Evolutionary conservation across 805 yeast genomes (phyloP), one percentile per base, ranked within the genome.

Genomic region (Candida mattraensis): DNA sequence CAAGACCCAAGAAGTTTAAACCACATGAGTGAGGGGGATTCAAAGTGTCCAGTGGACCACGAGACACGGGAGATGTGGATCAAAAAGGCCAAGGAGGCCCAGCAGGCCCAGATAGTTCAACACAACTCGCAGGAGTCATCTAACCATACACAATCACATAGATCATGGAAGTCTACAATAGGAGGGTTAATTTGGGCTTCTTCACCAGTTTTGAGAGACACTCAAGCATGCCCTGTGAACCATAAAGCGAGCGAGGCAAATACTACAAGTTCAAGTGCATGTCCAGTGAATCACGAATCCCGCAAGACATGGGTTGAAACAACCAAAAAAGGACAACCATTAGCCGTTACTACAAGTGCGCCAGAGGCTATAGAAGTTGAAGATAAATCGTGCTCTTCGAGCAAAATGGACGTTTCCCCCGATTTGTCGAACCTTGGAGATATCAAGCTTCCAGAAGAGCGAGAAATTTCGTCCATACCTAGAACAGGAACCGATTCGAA

Each of bases 381-480:
- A 16, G 42, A 44, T 37, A 37, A 34, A 21, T 34, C 46, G 15
- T 77, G 81, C 47, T 67, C 76, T 3, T 76, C 83, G 1, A 70
- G 61, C 24, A 53, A 58, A 4, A 30, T 74, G 7, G 66, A 65
- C 10, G 58, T 56, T 5, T 43, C 52, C 0, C 66, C 71, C 5
- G 35, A 46, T 0, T 58, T 62, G 31, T 30, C 43, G 7, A 28
- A 24, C 3, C 28, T 31, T 1, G 30, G 14, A 3, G 30, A 66
- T 26, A 64, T 67, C 0, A 52, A 61, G 1, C 63, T 88, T 21
- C 83, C 94, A 0, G 74, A 73, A n/a, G 86, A 82, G 1, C 67
- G 96, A 42, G 91, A 81, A 49, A 63, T 83, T 4, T 80, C 89
- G 7, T 74, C 94, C 3, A 89, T 89, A 26, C 97, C 96, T 30